A percentile compares a stretch with the other conserved stretches of the same genome.
Evolutionary conservation across 148 eudicot species (phyloP).

Genomic region (Fallopia convolvulus): DNA sequence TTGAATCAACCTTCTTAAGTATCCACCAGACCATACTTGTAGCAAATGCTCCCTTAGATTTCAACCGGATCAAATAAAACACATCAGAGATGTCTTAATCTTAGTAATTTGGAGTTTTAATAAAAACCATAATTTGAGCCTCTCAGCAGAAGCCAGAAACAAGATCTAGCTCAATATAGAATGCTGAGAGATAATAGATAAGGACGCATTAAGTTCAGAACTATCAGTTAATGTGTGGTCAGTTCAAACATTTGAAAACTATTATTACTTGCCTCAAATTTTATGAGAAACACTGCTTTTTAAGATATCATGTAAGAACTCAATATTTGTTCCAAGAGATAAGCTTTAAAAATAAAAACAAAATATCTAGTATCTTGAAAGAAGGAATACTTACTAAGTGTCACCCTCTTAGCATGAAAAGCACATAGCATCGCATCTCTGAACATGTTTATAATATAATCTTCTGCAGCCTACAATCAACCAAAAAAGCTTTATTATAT

Average conservation of each 20-base stretch:
- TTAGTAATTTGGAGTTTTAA: neutral
- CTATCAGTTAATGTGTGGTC: neutral
- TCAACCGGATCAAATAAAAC: neutral
- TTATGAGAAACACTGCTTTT: neutral
- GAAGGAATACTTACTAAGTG: constrained; percentile 59
- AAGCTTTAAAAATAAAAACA: neutral
- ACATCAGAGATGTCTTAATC: neutral
- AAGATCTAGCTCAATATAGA: neutral
- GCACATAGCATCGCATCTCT: constrained; percentile 78
- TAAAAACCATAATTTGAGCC: neutral
- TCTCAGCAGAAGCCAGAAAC: neutral
- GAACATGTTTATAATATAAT: constrained; percentile 44
- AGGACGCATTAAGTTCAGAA: neutral
- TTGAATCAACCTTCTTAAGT: neutral
- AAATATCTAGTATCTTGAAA: neutral
- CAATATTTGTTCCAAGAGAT: neutral
- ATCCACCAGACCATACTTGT: neutral
- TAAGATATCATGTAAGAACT: neutral
- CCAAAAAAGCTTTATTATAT: neutral
- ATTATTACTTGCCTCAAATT: neutral
- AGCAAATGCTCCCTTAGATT: neutral
- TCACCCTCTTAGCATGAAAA: constrained; percentile 78
- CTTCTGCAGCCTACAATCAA: constrained; percentile 67
- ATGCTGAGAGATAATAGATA: neutral
- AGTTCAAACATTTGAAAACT: neutral